Base-by-base conservation (phyloP, 257 asterid genomes). In the Henckelia pumila region DNA sequence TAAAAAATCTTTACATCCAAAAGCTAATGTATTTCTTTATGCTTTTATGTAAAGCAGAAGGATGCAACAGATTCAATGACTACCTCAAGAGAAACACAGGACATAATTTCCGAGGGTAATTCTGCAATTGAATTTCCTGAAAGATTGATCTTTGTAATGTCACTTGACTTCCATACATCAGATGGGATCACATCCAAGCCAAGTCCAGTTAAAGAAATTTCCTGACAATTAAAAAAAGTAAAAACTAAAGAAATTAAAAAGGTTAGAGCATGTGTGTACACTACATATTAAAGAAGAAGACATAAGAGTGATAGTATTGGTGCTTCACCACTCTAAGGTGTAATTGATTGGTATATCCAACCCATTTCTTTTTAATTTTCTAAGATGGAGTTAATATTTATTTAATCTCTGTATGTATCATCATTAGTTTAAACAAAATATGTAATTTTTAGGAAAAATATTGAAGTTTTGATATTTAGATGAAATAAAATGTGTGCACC, bases 21-120 rank as follows among this genome's bases (percentile, higher is more conserved):
- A 56, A 67, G 56, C 47, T 35, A 69, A 50, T 23, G 26, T 23
- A 40, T 35, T 50, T 64, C 59, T n/a, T 32, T 49, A 71, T 58
- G 49, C 23, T 59, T 61, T 57, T n/a, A 24, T 37, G 40, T 72
- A 22, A 40, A 70, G 30, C 53, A 63, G 67, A 64, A 61, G 25
- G 40, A 25, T 69, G 67, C 25, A 63, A 70, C 25, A 59, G 47
- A 78, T 50, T 61, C 25, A 61, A 73, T 73, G 65, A 56, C 77
- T 80, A 88, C 99, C 96, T 86, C 95, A 24, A 93, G 88, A 71
- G 92, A 73, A 64, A 77, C 80, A 68, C 96, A 93, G 68, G 89
- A 90, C 73, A 69, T 76, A 78, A 90, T 84, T 82, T 91, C 97
- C 33, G 50, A 13, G n/a, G 99, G 97, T 62, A 90, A 78, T 71